Conservation (phyloP, 2,329 filamentous ascomycete genomes). For the Fusarium penzigii region DNA sequence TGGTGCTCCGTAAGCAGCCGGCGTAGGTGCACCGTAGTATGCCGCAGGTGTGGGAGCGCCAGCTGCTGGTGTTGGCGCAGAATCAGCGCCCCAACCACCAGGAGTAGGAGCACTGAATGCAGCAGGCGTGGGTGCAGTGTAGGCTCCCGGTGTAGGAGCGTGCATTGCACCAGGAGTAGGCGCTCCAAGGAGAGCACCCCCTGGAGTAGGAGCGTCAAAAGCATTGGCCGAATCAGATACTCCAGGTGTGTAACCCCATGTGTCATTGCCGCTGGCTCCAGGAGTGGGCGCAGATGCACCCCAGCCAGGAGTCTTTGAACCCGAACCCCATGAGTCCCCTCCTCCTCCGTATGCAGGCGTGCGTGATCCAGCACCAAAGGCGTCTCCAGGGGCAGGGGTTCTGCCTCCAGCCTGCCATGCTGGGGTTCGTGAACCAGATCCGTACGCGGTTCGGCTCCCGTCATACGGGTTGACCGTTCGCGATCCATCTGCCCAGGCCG, state of each 20-base stretch:
- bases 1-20: constrained; percentile 58
- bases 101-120: constrained; percentile 67
- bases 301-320: constrained; percentile 79
- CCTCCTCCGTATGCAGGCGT: constrained; percentile 62
- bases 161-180: constrained; percentile 63
- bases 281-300: constrained; percentile 60
- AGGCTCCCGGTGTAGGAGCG: constrained; percentile 72
- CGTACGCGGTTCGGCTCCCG: constrained; percentile 76
- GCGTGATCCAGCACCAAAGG: constrained; percentile 68
- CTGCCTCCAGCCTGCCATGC: constrained; percentile 79
- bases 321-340: constrained; percentile 61
- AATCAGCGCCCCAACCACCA: constrained; percentile 62
- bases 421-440: constrained; percentile 69
- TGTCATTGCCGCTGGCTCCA: constrained; percentile 57
- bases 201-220: constrained; percentile 73
- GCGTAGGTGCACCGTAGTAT: constrained; percentile 64
- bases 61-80: constrained; percentile 66
- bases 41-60: constrained; percentile 71
- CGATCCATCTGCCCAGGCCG: constrained; percentile 70
- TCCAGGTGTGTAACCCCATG: constrained; percentile 61
- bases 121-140: constrained; percentile 64
- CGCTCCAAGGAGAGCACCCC: constrained; percentile 54
- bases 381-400: constrained; percentile 62
- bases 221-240: constrained; percentile 41
- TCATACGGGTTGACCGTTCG: constrained; percentile 71